These are phyloP conservation scores for Antarctomyces pellizariae DNA, from an alignment of 495 filamentous ascomycete species.

Conservation along the genomic window DNA sequence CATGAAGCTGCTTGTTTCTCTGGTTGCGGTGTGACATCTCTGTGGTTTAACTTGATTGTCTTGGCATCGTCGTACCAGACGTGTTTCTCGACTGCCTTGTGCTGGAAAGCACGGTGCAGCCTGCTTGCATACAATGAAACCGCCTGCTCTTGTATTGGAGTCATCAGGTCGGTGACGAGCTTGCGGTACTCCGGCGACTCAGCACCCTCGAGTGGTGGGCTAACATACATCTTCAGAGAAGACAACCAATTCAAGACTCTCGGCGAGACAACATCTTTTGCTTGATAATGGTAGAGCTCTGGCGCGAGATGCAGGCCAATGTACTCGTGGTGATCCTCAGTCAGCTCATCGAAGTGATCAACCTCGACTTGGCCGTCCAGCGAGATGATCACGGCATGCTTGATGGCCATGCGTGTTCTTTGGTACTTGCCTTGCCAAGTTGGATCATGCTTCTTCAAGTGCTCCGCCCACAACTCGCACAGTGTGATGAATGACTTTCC, in stretches of 20 bases:
- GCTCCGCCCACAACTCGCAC: slow-evolving; percentile 46
- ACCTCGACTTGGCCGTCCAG: slow-evolving; percentile 50
- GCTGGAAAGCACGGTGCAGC: slow-evolving; percentile 58
- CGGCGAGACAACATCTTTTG: slow-evolving; percentile 54
- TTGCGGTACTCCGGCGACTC: slow-evolving; percentile 58
- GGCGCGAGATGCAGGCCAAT: slow-evolving; percentile 73
- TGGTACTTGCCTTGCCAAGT: slow-evolving; percentile 69
- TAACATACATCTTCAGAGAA: slow-evolving; percentile 47
- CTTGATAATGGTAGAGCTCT: slow-evolving; percentile 82
- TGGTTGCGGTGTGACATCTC: slow-evolving; percentile 31
- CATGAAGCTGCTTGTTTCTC: slow-evolving; percentile 40
- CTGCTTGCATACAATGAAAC: slow-evolving; percentile 52
- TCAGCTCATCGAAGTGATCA: slow-evolving; percentile 40
- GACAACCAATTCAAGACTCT: slow-evolving; percentile 63
- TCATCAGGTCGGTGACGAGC: slow-evolving; percentile 47
- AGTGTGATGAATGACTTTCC: slow-evolving; percentile 36
- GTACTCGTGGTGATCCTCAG: slow-evolving; percentile 67
- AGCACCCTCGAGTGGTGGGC: slow-evolving; percentile 60
- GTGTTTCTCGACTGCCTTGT: slow-evolving; percentile 46
- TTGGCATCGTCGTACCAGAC: slow-evolving; percentile 69
- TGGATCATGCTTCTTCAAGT: slow-evolving; percentile 39
- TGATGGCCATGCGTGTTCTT: slow-evolving; percentile 58
- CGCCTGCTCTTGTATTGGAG: slow-evolving; percentile 47
- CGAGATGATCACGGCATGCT: slow-evolving; percentile 66
- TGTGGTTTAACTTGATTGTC: slow-evolving; percentile 39